phyloP scores from a whole-genome alignment of 495 filamentous ascomycete genomes.

The Hypoxylon crocopeplum region DNA sequence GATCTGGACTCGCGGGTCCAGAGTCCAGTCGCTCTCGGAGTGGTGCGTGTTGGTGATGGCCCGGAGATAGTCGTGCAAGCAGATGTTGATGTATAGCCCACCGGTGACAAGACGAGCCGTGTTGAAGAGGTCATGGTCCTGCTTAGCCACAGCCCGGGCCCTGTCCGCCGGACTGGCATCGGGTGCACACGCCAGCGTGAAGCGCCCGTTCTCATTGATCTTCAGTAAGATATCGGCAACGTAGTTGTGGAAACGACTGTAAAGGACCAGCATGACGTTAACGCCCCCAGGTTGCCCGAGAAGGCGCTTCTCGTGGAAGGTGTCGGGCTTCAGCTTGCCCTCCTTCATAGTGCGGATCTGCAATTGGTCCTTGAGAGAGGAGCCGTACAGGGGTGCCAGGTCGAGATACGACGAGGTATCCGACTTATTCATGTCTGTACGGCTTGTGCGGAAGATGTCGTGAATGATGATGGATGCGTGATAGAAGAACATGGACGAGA shows the following conservation, averaged over 20 bases:
- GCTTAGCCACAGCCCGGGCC: conserved; percentile 63
- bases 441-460: conserved; percentile 57
- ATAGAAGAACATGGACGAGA: conserved; percentile 86
- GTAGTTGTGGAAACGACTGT: conserved; percentile 76
- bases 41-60: conserved; percentile 80
- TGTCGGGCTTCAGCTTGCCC: conserved; percentile 80
- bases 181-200: conserved; percentile 57
- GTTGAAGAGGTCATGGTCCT: conserved; percentile 83
- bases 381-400: conserved; percentile 81
- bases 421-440: conserved; percentile 41
- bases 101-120: conserved; percentile 75
- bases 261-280: conserved; percentile 70
- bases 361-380: conserved; percentile 70
- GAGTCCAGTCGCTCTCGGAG: conserved; percentile 73
- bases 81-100: conserved; percentile 79
- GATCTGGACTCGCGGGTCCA: conserved; percentile 72
- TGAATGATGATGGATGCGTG: conserved; percentile 85
- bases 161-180: conserved; percentile 54
- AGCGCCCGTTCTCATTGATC: conserved; percentile 77
- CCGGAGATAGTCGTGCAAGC: conserved; percentile 78
- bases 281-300: conserved; percentile 80
- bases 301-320: conserved; percentile 72
- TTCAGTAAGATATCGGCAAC: conserved; percentile 67
- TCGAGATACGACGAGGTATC: conserved; percentile 81
- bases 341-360: conserved; percentile 73